These are phyloP conservation scores for Cutaneotrichosporon sp. DNA, from an alignment of 1,284 basidiomycete genomes.

Conservation along the genomic window DNA sequence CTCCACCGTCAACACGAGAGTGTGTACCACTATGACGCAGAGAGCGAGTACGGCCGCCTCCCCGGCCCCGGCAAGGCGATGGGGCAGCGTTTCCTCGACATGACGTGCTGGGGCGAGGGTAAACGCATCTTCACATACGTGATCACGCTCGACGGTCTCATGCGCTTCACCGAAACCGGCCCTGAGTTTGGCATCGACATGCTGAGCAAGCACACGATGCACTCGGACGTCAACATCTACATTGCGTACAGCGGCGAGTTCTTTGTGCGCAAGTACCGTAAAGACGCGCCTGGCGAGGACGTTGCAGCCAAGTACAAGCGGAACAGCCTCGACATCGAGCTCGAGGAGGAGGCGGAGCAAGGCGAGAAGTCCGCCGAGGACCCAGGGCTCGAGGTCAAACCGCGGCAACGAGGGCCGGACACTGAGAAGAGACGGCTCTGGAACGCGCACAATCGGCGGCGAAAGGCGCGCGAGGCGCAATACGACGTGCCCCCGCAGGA, in stretches of 20 bases:
- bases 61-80: conserved; percentile 40
- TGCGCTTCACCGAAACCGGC: conserved; percentile 60
- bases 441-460: not conserved
- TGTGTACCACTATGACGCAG: conserved; percentile 56
- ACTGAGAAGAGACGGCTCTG: not conserved
- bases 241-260: conserved; percentile 51
- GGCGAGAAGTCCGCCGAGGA: not conserved
- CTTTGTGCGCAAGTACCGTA: conserved; percentile 25
- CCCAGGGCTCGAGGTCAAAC: not conserved
- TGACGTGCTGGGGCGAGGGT: conserved; percentile 56
- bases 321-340: conserved; percentile 10
- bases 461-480: not conserved
- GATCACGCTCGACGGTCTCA: conserved; percentile 57
- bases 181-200: conserved; percentile 58
- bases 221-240: conserved; percentile 57
- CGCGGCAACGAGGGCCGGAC: conserved; percentile 8
- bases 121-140: conserved; percentile 58
- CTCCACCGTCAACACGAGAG: conserved; percentile 57
- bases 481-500: conserved; percentile 20
- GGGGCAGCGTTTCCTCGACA: conserved; percentile 52
- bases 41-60: conserved; percentile 53
- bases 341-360: conserved; percentile 3
- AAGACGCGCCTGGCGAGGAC: conserved; percentile 24
- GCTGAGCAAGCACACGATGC: conserved; percentile 61
- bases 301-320: conserved; percentile 14